Evolutionary conservation across 345 rosid genomes (phyloP), one percentile per base, ranked within the genome.

Genomic region (Acer negundo): DNA sequence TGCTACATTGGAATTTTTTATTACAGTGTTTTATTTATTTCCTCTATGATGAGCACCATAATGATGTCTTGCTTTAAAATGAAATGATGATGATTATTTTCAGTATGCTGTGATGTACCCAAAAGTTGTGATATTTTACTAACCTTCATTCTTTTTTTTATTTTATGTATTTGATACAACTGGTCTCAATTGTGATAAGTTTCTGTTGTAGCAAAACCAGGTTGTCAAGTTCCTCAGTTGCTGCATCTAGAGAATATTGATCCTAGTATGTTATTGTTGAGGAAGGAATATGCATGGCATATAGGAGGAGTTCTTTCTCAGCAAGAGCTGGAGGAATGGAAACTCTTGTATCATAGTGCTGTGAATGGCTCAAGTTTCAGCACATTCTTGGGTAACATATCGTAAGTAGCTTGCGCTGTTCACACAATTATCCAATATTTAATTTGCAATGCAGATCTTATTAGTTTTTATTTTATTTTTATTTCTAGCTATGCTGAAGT

Each of bases 271-370:
- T 73, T 93, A 58, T 38, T 93, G 69, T 71, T 93, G 80, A 89
- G 84, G 79, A 82, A 87, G 71, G 98, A 91, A 81, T 92, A 90
- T 80, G 97, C 99, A 73, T 93, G 99, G 98, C 94, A 92, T 79
- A 91, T 95, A 73, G 99, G 93, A 81, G 99, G 99, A 77, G 90
- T 87, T 71, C 93, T 95, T 79, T 84, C 98, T 65, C 94, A 83
- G 22, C 87, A 84, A 55, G 98, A 92, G 85, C 84, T 91, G 44
- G 88, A 80, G 73, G 94, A 92, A 72, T 95, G 98, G 99, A 95
- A 86, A 74, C 93, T 93, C 38, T 78, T 93, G 80, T 95, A 92
- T 77, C 97, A 95, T 75, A 93, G 98, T 83, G 71, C 93, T 78
- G 68, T 87, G 53, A 86, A 86, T 83, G 99, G 96, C 76, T 85